Evolutionary conservation across 441 rosid genomes (phyloP), one percentile per base, ranked within the genome.

Genomic region (Bruguiera hainesii): DNA sequence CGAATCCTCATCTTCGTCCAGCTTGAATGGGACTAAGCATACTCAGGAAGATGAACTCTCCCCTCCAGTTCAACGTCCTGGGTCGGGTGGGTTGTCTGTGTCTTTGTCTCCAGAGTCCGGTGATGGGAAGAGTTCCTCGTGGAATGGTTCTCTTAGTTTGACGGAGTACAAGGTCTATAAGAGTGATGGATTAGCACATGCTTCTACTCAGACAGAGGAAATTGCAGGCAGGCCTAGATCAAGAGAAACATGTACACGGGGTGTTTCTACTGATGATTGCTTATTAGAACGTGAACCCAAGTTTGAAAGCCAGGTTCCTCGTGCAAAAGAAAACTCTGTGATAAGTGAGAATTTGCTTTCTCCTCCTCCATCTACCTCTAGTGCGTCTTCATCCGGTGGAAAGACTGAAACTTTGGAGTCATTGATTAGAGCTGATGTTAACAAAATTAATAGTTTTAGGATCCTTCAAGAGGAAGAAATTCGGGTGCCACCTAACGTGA

Each of bases 161-260:
- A 84, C 94, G 0, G 94, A 89, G 78, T 91, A 91, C 73, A 91
- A 85, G 74, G 80, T 88, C 66, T 81, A 69, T 37, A 91, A 82
- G 71, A 83, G 72, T 49, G 91, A 89, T 53, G 90, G 98, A 5
- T 75, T 81, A 68, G 87, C 92, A 0, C 87, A 94, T 83, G 97
- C 98, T 59, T 89, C 98, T 1, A 91, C 98, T 0, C 98, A 94
- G 85, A 94, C 98, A 0, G 96, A 91, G 72, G 97, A 89, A 78
- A 83, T 75, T 71, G 66, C 61, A 1, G 80, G 58, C 69, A 64
- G 73, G 60, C 76, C 77, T 66, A 83, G 72, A 71, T 57, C 81
- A 5, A 49, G 75, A 65, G 94, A 88, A 78, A 91, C 97, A 46
- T 86, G 88, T 69, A 84, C 91, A 16, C 85, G 97, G 80, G 99